Percentiles rank a stretch among this genome's conserved stretches.
Conservation (phyloP, 2,329 filamentous ascomycete species). For the Arthrinium puccinioides region DNA sequence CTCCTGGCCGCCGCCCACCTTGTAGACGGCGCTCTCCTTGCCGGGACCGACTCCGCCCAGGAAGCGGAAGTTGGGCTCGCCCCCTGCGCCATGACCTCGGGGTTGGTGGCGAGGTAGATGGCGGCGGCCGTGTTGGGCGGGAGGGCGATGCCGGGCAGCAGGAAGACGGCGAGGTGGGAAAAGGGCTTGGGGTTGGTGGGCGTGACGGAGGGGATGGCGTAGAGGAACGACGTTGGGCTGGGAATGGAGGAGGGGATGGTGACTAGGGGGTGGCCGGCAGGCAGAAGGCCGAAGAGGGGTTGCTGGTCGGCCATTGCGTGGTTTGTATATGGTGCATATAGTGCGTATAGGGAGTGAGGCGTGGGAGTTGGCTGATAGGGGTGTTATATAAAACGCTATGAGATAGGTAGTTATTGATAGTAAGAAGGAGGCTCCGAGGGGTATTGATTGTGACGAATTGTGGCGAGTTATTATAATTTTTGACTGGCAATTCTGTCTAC, state of each 20-base stretch:
- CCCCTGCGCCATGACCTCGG: conserved; percentile 29
- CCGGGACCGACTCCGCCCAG: conserved; percentile 84
- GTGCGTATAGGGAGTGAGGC: no score
- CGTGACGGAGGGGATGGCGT: conserved; percentile 7
- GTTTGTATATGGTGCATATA: no score
- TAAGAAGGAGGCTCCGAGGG: no score
- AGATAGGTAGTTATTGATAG: no score
- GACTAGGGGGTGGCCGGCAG: conserved; percentile 51
- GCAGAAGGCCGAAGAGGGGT: conserved; percentile 51
- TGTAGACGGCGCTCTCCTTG: conserved; percentile 90
- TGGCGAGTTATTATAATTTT: no score
- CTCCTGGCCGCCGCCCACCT: conserved; percentile 40
- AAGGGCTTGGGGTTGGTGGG: conserved; percentile 40
- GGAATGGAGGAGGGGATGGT: conserved; percentile 45
- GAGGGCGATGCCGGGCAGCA: conserved; percentile 70
- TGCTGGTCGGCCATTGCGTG: conserved; percentile 5
- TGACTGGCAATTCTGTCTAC: no score
- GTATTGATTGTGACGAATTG: no score
- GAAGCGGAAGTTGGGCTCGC: conserved; percentile 63
- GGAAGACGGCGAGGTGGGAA: conserved; percentile 81
- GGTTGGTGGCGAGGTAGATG: conserved; percentile 67
- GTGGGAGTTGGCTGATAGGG: no score
- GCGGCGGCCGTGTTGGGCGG: conserved; percentile 74
- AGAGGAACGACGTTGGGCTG: conserved; percentile 14
- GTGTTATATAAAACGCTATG: no score